phyloP scores from a whole-genome alignment of 1,139 yeast genomes.

The Lodderomyces elongisporus region DNA sequence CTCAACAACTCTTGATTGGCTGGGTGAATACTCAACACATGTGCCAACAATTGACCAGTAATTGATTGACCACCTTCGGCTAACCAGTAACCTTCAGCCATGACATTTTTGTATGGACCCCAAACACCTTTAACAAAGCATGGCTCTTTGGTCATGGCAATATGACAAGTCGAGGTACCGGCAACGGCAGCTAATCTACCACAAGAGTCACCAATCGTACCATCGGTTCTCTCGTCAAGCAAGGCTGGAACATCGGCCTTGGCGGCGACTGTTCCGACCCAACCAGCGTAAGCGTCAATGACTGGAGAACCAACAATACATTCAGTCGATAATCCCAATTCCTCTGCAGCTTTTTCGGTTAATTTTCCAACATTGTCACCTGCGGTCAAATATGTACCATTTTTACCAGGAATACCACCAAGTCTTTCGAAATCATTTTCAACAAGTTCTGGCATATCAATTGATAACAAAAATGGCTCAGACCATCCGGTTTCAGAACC shows the following conservation, averaged over 20 bases:
- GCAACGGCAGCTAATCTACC: slow-evolving; percentile 97
- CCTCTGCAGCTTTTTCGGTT: slow-evolving; percentile 63
- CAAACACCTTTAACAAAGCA: slow-evolving; percentile 94
- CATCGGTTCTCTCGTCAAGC: slow-evolving; percentile 32
- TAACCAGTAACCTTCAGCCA: slow-evolving; percentile 85
- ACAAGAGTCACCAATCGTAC: slow-evolving; percentile 53
- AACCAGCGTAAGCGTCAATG: slow-evolving; percentile 97
- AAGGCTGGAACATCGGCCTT: slow-evolving; percentile 53
- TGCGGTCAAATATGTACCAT: slow-evolving; percentile 74
- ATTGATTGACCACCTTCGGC: slow-evolving; percentile 99
- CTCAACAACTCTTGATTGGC: slow-evolving; percentile 69
- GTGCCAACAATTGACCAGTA: slow-evolving; percentile 90
- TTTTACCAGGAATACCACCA: slow-evolving; percentile 76
- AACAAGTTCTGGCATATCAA: slow-evolving; percentile 72
- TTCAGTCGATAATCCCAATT: slow-evolving; percentile 72
- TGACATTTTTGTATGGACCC: slow-evolving; percentile 96
- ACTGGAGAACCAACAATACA: slow-evolving; percentile 93
- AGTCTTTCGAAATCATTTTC: slow-evolving; percentile 71
- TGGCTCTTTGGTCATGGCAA: slow-evolving; percentile 79
- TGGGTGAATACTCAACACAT: slow-evolving; percentile 86
- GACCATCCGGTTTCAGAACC: slow-evolving; percentile 89
- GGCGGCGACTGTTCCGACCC: slow-evolving; percentile 98
- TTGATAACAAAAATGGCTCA: slow-evolving; percentile 57
- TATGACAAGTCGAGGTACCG: slow-evolving; percentile 96
- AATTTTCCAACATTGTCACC: slow-evolving; percentile 84